Evolutionary conservation across 2,329 filamentous ascomycete species (phyloP), one percentile per base, ranked within the genome.

Genomic region (Fusarium papillatum): DNA sequence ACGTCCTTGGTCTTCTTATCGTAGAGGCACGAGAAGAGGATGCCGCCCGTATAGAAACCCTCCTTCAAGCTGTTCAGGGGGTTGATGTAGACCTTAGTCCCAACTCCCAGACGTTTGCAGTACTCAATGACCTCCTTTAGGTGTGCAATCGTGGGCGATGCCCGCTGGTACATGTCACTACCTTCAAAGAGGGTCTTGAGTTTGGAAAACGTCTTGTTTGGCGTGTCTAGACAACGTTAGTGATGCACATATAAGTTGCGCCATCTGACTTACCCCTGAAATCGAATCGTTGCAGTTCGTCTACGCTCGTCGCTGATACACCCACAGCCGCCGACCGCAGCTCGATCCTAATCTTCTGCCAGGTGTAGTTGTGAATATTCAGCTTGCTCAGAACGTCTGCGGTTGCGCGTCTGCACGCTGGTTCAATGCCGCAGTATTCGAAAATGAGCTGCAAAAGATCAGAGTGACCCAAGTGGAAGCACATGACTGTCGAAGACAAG

Each of bases 51-150:
- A 83, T 97, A 99, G 82, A 98, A 98, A 68, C 93, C 94, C 81
- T 98, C 96, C 80, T 98, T 98, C 80, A 97, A 91, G 82, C 95
- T 97, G 81, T 93, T 94, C 9, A 99, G 88, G 0, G 96, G 96
- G 75, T 92, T 95, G 77, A 98, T 88, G 79, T 96, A 97, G 34
- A 98, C 88, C 81, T 96, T 97, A 61, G 92, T 92, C 66, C 89
- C 89, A 1, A 98, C 89, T 1, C 92, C 92, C 72, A 98, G 92
- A 3, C 92, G 90, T 80, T 94, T 94, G 70, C 93, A 89, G 79
- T 97, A 97, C 39, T 92, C 90, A 57, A 95, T 88, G 1, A 98
- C 92, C 66, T 94, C 92, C 71, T 93, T 93, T 34, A 99, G 86
- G 81, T 98, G 95, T 1, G 93, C 93, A 79, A 98, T 93, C 8